phyloP scores from a whole-genome alignment of 768 basidiomycete species.

The Postia placenta region DNA sequence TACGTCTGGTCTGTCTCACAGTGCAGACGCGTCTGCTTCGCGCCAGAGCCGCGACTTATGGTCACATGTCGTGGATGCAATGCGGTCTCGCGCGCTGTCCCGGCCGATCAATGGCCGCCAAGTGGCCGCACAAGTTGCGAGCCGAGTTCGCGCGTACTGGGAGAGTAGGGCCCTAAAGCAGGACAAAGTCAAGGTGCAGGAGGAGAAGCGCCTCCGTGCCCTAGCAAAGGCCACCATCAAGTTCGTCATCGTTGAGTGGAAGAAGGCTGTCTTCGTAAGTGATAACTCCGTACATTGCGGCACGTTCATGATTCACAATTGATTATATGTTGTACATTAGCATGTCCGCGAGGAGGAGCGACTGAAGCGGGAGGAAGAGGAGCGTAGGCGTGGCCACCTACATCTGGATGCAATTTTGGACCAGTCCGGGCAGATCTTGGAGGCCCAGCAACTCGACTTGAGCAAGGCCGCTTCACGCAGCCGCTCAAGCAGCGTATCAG shows the following conservation, averaged over 20 bases:
- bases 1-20: slow-evolving; percentile 1
- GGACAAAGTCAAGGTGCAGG: slow-evolving; percentile 49
- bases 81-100: slow-evolving; percentile 25
- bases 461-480: slow-evolving; percentile 44
- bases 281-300: neutral
- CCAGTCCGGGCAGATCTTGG: slow-evolving; percentile 81
- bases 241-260: slow-evolving; percentile 76
- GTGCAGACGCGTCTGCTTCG: neutral
- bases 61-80: slow-evolving; percentile 51
- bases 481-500: slow-evolving; percentile 42
- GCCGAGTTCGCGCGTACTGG: slow-evolving; percentile 69
- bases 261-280: slow-evolving; percentile 78
- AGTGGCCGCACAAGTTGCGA: slow-evolving; percentile 52
- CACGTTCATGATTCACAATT: neutral
- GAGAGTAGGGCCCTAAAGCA: slow-evolving; percentile 58
- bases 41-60: slow-evolving; percentile 38
- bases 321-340: slow-evolving; percentile 27
- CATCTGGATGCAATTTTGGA: slow-evolving; percentile 89
- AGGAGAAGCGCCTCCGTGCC: slow-evolving; percentile 60
- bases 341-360: slow-evolving; percentile 70
- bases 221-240: slow-evolving; percentile 70
- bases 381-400: slow-evolving; percentile 70
- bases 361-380: slow-evolving; percentile 63
- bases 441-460: slow-evolving; percentile 75
- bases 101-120: slow-evolving; percentile 31